Percentiles rank a stretch among this genome's conserved stretches.
phyloP scores from a whole-genome alignment of 2,329 filamentous ascomycete species.

The Graphilbum fragrans region DNA sequence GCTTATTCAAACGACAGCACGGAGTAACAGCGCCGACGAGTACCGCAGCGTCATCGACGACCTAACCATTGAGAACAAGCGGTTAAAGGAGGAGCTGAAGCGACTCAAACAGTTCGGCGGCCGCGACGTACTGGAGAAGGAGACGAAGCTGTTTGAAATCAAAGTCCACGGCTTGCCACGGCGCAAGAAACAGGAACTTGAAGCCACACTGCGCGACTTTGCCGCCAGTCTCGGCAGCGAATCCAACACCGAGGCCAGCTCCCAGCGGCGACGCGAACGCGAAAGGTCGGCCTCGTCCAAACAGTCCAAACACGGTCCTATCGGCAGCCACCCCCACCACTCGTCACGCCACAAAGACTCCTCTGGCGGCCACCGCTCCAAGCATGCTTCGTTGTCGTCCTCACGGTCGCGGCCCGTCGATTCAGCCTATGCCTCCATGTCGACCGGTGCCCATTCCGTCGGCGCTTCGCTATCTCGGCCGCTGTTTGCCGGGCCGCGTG shows the following conservation, averaged over 20 bases:
- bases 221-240: conserved; percentile 45
- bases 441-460: conserved; percentile 33
- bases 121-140: conserved; percentile 50
- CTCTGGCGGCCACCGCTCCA: conserved; percentile 29
- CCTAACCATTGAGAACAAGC: conserved; percentile 72
- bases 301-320: conserved; percentile 14
- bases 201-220: conserved; percentile 61
- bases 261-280: conserved; percentile 29
- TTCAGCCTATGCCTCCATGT: conserved; percentile 60
- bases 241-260: conserved; percentile 24
- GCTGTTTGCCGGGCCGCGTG: conserved; percentile 19
- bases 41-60: conserved; percentile 80
- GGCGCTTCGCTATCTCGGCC: conserved; percentile 26
- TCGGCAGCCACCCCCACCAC: conserved; percentile 15
- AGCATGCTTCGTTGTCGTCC: conserved; percentile 40
- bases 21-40: conserved; percentile 56
- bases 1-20: conserved; percentile 18
- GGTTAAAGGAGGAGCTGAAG: conserved; percentile 59
- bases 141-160: conserved; percentile 71
- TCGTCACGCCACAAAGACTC: conserved; percentile 13
- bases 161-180: conserved; percentile 62
- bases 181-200: conserved; percentile 64
- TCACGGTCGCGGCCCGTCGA: conserved; percentile 42
- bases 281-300: conserved; percentile 22
- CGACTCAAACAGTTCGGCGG: conserved; percentile 53